Evolutionary conservation across 441 rosid species (phyloP), one percentile per base, ranked within the genome.

Genomic region (California macrophylla): DNA sequence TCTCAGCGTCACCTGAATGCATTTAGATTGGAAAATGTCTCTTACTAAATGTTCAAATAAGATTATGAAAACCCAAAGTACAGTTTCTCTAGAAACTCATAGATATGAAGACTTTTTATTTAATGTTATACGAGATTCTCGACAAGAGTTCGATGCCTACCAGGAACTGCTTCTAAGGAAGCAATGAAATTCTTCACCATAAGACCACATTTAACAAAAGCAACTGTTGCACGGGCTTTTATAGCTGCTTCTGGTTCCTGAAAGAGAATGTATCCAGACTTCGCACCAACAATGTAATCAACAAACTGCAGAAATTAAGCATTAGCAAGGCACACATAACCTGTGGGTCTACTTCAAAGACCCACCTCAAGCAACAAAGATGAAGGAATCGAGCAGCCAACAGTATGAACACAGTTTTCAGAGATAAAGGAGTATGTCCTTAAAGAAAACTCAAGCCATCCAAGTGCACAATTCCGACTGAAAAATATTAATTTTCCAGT

Each of bases 161-260:
- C 88, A 64, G 81, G 67, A 21, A 81, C 72, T 42, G 84, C 82
- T 77, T 80, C 83, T 26, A 81, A 75, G 18, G 77, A 68, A 68
- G 72, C 76, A 42, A 76, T 25, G 66, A 74, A 82, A 72, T 81
- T 77, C 71, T 80, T 86, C 68, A 76, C 74, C 8, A 61, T 36
- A 25, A 82, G 61, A 61, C 80, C 84, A 26, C 74, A 85, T 61
- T 69, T 70, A 71, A 77, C 76, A 80, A 83, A 77, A 63, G 74
- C 84, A 42, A 78, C 77, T 0, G 82, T 82, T 23, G 85, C 65
- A 58, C 82, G 80, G 66, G 85, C 84, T 76, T 79, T 84, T 56
- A 74, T 69, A 36, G 82, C 79, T 71, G 78, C 82, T 62, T 77
- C 80, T 52, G 82, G 79, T 68, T 81, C 82, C 68, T 71, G 69